A percentile compares a stretch with the other conserved stretches of the same genome.
phyloP scores from a whole-genome alignment of 1,139 yeast species.

The Chernovozyma sophiae-reginae region DNA sequence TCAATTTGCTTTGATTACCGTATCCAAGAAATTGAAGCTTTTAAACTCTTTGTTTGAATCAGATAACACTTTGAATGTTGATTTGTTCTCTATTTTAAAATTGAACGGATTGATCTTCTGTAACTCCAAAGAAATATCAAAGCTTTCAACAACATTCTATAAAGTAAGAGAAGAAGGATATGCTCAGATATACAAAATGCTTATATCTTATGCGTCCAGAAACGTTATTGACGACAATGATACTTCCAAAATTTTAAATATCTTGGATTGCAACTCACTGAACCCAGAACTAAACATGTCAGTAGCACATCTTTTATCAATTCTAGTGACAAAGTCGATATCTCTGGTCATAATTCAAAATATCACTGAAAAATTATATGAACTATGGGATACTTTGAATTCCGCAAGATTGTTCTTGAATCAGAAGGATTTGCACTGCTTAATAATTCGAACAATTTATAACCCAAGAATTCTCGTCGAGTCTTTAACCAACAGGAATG shows the following conservation, averaged over 20 bases:
- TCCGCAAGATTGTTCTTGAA: slow-evolving; percentile 60
- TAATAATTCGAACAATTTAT: slow-evolving; percentile 46
- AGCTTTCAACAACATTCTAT: slow-evolving; percentile 33
- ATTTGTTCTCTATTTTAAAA: slow-evolving; percentile 6
- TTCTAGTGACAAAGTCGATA: background rate
- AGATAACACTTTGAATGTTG: background rate
- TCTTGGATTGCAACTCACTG: slow-evolving; percentile 12
- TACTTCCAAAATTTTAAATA: slow-evolving; percentile 9
- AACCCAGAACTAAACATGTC: slow-evolving; percentile 3
- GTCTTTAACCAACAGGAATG: slow-evolving; percentile 17
- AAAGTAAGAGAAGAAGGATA: slow-evolving; percentile 38
- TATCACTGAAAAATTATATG: slow-evolving; percentile 16
- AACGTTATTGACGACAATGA: slow-evolving; percentile 6
- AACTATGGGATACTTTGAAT: slow-evolving; percentile 58
- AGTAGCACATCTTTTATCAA: background rate
- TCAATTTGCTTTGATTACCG: slow-evolving; percentile 21
- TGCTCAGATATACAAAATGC: slow-evolving; percentile 29
- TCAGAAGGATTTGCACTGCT: slow-evolving; percentile 60
- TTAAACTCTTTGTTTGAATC: slow-evolving; percentile 21
- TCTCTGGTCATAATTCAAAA: background rate
- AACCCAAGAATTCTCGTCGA: slow-evolving; percentile 17
- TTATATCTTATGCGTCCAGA: slow-evolving; percentile 8
- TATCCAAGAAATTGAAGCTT: slow-evolving; percentile 30
- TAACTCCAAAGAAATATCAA: slow-evolving; percentile 21
- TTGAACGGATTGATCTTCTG: slow-evolving; percentile 18